Evolutionary conservation across 805 yeast genomes (phyloP).

Genomic region (Pichia gijzeniarum): DNA sequence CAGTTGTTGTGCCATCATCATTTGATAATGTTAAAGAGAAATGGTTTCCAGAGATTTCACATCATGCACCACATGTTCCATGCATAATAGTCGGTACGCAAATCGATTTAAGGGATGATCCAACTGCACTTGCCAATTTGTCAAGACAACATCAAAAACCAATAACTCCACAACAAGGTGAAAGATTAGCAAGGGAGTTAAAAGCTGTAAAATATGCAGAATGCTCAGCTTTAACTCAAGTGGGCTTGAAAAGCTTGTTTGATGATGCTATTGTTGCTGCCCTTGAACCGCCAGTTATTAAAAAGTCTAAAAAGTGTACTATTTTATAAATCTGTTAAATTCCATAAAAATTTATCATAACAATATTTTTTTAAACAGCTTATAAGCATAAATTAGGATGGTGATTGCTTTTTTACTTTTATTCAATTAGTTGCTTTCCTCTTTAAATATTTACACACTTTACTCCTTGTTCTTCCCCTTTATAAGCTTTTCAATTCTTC

Average conservation of each 20-base stretch:
- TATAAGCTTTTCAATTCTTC: background rate
- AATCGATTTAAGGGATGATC: constrained; percentile 90
- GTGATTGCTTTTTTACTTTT: constrained; percentile 2
- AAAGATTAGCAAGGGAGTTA: constrained; percentile 84
- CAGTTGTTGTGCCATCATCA: constrained; percentile 94
- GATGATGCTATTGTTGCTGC: constrained; percentile 99
- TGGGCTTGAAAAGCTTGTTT: constrained; percentile 95
- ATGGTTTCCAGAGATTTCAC: constrained; percentile 96
- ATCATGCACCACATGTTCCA: constrained; percentile 96
- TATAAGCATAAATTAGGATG: background rate
- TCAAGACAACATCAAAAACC: constrained; percentile 88
- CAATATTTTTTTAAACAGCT: background rate
- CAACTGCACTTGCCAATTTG: constrained; percentile 80
- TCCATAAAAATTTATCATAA: background rate
- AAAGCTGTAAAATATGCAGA: constrained; percentile 96
- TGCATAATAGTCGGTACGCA: constrained; percentile 97
- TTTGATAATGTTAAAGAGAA: constrained; percentile 97
- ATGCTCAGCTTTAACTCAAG: constrained; percentile 95
- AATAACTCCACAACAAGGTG: constrained; percentile 82
- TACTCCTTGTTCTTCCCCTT: constrained; percentile 8
- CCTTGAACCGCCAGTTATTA: constrained; percentile 89
- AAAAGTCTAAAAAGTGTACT: constrained; percentile 75
- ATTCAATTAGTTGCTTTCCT: constrained; percentile 1
- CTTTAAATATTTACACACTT: constrained; percentile 4
- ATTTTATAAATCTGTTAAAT: constrained; percentile 58